Percentiles rank a stretch among this genome's conserved stretches.
Evolutionary conservation across 2,329 filamentous ascomycete genomes (phyloP).

Genomic region (Fusarium multiceps): DNA sequence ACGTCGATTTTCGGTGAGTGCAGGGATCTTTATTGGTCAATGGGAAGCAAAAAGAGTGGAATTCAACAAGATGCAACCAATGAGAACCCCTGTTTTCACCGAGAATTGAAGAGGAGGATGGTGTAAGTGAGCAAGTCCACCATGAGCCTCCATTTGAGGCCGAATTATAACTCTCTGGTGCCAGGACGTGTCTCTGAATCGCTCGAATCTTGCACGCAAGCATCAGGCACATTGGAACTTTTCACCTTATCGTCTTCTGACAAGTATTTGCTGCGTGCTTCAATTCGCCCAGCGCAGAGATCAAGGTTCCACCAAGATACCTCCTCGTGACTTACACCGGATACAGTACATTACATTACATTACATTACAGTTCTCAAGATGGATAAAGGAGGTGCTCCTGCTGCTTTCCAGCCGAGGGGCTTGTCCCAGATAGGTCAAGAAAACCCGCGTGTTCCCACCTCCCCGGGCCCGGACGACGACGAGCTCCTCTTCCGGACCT

Average conservation of each 20-base stretch:
- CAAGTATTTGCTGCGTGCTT: slow-evolving; percentile 51
- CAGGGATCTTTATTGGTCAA: slow-evolving; percentile 47
- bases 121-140: slow-evolving; percentile 54
- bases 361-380: slow-evolving; percentile 48
- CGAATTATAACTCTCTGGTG: slow-evolving; percentile 55
- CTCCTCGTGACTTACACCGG: slow-evolving; percentile 54
- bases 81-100: slow-evolving; percentile 36
- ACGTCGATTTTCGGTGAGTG: slow-evolving; percentile 44
- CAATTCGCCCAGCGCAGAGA: slow-evolving; percentile 52
- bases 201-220: slow-evolving; percentile 55
- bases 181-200: slow-evolving; percentile 54
- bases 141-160: slow-evolving; percentile 51
- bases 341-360: slow-evolving; percentile 40
- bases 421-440: slow-evolving; percentile 51
- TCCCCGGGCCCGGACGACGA: slow-evolving; percentile 50
- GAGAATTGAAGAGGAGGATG: slow-evolving; percentile 42
- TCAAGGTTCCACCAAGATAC: slow-evolving; percentile 56
- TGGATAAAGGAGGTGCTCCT: slow-evolving; percentile 48
- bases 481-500: slow-evolving; percentile 50
- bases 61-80: slow-evolving; percentile 41
- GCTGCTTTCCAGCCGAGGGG: slow-evolving; percentile 45
- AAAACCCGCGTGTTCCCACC: slow-evolving; percentile 53
- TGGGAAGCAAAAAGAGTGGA: slow-evolving; percentile 22
- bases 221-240: slow-evolving; percentile 54
- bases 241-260: slow-evolving; percentile 55